These are phyloP conservation scores for Penicillium rolfsii DNA, from an alignment of 2,329 filamentous ascomycete species.

Conservation along the genomic window DNA sequence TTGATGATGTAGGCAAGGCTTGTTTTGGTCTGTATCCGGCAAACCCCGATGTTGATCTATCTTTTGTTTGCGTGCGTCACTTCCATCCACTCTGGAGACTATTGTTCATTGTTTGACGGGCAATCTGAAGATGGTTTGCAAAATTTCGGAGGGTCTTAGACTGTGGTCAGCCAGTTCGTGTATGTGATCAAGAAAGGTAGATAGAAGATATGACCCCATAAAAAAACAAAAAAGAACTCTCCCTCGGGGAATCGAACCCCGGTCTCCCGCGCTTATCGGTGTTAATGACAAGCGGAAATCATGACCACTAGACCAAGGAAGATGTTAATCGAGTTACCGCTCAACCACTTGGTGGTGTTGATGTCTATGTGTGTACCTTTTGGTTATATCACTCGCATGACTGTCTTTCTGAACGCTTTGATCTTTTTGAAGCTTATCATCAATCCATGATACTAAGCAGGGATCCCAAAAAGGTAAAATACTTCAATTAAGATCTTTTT, in stretches of 20 bases:
- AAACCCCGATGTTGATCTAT: not conserved
- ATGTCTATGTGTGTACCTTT: not conserved
- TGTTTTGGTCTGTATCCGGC: not conserved
- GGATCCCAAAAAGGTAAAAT: too few relatives aligned
- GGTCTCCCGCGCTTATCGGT: constrained; percentile 42
- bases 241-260: constrained; percentile 45
- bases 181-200: not conserved
- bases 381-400: not conserved
- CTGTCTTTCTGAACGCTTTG: too few relatives aligned
- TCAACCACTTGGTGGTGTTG: constrained; percentile 18
- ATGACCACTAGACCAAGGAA: constrained; percentile 44
- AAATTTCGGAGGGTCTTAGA: too few relatives aligned
- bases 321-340: constrained; percentile 16
- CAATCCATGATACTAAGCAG: too few relatives aligned
- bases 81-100: not conserved
- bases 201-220: not conserved
- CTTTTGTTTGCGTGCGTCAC: not conserved
- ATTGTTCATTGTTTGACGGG: too few relatives aligned
- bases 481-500: too few relatives aligned
- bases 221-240: constrained; percentile 33
- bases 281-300: constrained; percentile 45
- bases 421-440: too few relatives aligned
- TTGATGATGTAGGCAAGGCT: too few relatives aligned
- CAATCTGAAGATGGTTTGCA: too few relatives aligned
- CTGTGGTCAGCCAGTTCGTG: too few relatives aligned